Evolutionary conservation across 2,329 filamentous ascomycete species (phyloP).

Genomic region (Pseudogymnoascus destructans): DNA sequence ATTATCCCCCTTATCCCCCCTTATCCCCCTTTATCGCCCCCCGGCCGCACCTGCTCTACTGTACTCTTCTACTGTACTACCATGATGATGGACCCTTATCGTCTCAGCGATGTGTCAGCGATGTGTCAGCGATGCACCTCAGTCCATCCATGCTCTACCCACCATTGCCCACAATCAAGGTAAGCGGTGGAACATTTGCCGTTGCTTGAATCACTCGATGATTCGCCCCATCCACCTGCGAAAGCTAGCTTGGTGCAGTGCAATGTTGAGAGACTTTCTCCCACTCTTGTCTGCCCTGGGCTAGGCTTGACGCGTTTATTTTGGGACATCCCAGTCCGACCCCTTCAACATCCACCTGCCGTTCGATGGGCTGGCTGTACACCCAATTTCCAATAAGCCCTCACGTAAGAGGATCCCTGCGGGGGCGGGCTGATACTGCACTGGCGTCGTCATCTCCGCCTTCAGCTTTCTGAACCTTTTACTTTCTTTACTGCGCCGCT

Average conservation of each 20-base stretch:
- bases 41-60: background rate
- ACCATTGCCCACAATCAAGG: background rate
- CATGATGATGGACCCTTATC: background rate
- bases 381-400: background rate
- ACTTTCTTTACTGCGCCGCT: background rate
- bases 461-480: background rate
- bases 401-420: background rate
- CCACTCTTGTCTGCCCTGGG: background rate
- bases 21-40: too few species aligned
- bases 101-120: background rate
- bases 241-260: background rate
- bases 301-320: background rate
- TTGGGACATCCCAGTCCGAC: background rate
- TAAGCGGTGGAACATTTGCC: background rate
- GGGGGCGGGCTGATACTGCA: background rate
- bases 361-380: background rate
- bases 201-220: background rate
- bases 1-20: too few species aligned
- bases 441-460: background rate
- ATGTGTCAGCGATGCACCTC: background rate
- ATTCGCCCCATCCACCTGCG: background rate
- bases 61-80: too few species aligned
- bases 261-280: background rate
- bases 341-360: background rate
- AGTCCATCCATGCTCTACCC: background rate